Percentiles rank a stretch among this genome's conserved stretches.
Conservation (phyloP, 495 filamentous ascomycete species). For the Neurospora pannonica region DNA sequence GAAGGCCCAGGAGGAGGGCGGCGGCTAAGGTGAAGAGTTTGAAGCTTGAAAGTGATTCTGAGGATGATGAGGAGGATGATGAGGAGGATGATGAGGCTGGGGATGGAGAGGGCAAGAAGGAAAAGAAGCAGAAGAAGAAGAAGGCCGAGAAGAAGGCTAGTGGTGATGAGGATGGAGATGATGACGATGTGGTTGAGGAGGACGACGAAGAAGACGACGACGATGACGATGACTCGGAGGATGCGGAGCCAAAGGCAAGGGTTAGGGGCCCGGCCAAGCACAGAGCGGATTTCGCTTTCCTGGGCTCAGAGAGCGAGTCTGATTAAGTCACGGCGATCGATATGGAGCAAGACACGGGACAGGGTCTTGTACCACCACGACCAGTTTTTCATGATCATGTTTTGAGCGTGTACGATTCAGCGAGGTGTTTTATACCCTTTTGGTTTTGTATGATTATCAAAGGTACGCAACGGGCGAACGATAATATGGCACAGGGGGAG, state of each 20-base stretch:
- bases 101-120: slow-evolving; percentile 15
- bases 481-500: neutral
- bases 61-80: slow-evolving; percentile 36
- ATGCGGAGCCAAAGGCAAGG: slow-evolving; percentile 16
- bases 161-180: slow-evolving; percentile 35
- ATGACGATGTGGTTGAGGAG: slow-evolving; percentile 35
- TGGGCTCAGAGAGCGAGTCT: slow-evolving; percentile 38
- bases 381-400: neutral
- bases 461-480: neutral
- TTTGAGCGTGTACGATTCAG: neutral
- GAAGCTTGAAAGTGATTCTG: slow-evolving; percentile 14
- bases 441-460: neutral
- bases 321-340: slow-evolving; percentile 18
- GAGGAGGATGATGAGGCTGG: slow-evolving; percentile 30
- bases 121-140: slow-evolving; percentile 13
- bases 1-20: slow-evolving; percentile 24
- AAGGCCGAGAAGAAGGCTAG: slow-evolving; percentile 18
- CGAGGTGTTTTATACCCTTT: neutral
- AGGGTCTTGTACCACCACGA: neutral
- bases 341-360: neutral
- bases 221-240: slow-evolving; percentile 20
- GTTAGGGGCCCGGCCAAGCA: slow-evolving; percentile 20
- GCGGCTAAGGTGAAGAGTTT: slow-evolving; percentile 18
- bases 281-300: slow-evolving; percentile 35
- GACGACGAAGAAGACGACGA: slow-evolving; percentile 37